Percentiles rank a stretch among this genome's conserved stretches.
Conservation (phyloP, 805 yeast genomes). For the Tetrapisispora fleetii region DNA sequence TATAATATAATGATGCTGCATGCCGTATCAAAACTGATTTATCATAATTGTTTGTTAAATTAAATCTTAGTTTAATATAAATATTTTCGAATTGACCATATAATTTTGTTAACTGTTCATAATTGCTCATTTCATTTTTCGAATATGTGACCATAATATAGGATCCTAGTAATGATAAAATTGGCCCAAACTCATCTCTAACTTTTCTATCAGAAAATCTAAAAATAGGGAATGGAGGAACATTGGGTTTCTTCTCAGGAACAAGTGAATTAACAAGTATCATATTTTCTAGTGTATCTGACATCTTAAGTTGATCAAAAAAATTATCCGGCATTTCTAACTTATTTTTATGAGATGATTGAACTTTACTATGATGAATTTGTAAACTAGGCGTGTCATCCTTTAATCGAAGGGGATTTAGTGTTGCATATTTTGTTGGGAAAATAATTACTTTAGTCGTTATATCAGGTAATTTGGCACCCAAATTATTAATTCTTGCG, state of each 20-base stretch:
- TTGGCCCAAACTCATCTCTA: constrained; percentile 47
- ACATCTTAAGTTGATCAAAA: neutral
- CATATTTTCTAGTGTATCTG: neutral
- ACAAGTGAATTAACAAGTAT: constrained; percentile 1
- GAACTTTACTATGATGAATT: neutral
- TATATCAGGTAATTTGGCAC: constrained; percentile 53
- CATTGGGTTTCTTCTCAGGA: constrained; percentile 18
- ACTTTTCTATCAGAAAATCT: constrained; percentile 36
- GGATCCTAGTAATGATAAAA: constrained; percentile 47
- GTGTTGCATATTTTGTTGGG: constrained; percentile 45
- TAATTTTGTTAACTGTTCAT: constrained; percentile 42
- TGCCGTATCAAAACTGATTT: constrained; percentile 37
- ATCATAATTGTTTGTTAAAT: constrained; percentile 48
- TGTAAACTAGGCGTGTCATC: constrained; percentile 1
- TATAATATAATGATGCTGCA: constrained; percentile 43
- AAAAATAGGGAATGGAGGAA: constrained; percentile 49
- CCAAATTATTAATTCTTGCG: constrained; percentile 40
- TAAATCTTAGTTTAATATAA: constrained; percentile 41
- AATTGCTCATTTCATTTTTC: constrained; percentile 56
- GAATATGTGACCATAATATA: constrained; percentile 65
- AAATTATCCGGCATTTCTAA: neutral
- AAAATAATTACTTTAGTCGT: constrained; percentile 46
- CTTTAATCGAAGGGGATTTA: constrained; percentile 25
- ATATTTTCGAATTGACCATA: constrained; percentile 51
- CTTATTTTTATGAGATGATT: neutral